These are phyloP conservation scores for Bidens hawaiensis DNA, from an alignment of 140 eudicot species.

Conservation along the genomic window DNA sequence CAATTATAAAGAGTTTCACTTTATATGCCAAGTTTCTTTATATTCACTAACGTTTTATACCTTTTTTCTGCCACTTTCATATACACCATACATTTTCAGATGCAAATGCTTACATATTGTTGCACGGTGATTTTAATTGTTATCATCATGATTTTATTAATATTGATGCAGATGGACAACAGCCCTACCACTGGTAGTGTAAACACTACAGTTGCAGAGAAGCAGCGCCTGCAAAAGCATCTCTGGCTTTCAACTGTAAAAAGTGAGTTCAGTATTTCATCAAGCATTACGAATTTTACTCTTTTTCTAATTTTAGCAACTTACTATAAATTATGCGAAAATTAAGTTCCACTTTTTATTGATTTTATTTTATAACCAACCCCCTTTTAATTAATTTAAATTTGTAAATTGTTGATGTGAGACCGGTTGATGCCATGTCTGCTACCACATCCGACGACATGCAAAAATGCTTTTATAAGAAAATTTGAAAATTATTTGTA, in stretches of 20 bases:
- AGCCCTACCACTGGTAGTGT: slow-evolving; percentile 99
- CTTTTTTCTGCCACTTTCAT: neutral
- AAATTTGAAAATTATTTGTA: neutral
- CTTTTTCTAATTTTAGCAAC: neutral
- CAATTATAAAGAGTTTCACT: slow-evolving; percentile 9
- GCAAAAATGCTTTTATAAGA: neutral
- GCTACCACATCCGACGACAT: neutral
- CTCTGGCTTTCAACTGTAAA: slow-evolving; percentile 89
- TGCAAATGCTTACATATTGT: neutral
- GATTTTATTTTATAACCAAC: neutral
- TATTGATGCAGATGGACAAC: slow-evolving; percentile 65
- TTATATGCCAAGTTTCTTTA: neutral
- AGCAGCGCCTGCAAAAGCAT: slow-evolving; percentile 81
- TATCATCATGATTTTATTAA: neutral
- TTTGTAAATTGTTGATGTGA: neutral
- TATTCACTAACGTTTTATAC: neutral
- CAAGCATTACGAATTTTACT: neutral
- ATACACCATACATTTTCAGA: neutral
- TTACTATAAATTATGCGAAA: neutral
- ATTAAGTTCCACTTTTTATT: neutral
- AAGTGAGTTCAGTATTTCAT: slow-evolving; percentile 45
- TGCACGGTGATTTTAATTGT: neutral
- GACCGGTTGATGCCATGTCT: neutral
- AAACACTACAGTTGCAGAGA: slow-evolving; percentile 71
- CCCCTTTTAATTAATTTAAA: neutral